Conservation (phyloP, 805 yeast genomes). For the Yamadazyma olivae region DNA sequence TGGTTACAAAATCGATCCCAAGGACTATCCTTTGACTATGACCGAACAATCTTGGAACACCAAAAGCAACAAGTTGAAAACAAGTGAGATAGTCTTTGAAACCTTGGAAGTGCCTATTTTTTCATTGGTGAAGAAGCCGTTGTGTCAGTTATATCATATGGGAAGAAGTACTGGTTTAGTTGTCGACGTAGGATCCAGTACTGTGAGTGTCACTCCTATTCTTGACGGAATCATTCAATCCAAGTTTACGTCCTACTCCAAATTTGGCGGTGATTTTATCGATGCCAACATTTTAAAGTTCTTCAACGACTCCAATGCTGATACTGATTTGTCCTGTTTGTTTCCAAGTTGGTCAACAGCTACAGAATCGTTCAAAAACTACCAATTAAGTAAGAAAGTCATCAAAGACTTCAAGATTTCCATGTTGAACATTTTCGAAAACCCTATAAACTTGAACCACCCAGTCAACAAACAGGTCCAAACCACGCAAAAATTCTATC, state of each 20-base stretch:
- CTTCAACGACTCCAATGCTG: slow-evolving; percentile 24
- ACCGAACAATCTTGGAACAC: slow-evolving; percentile 73
- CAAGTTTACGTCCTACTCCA: slow-evolving; percentile 63
- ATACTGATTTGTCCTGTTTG: background rate
- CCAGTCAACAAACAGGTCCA: slow-evolving; percentile 4
- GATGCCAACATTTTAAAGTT: slow-evolving; percentile 58
- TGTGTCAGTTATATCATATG: slow-evolving; percentile 73
- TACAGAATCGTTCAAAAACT: slow-evolving; percentile 32
- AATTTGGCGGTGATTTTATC: slow-evolving; percentile 82
- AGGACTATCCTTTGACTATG: slow-evolving; percentile 63
- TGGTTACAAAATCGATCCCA: slow-evolving; percentile 40
- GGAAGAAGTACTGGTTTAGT: slow-evolving; percentile 78
- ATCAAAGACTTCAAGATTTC: slow-evolving; percentile 36
- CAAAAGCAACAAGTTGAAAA: slow-evolving; percentile 49
- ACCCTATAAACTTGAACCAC: slow-evolving; percentile 12
- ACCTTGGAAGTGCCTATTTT: slow-evolving; percentile 72
- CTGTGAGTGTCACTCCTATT: slow-evolving; percentile 71
- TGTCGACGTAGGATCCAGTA: slow-evolving; percentile 73
- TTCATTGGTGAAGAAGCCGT: slow-evolving; percentile 70
- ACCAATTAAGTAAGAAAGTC: slow-evolving; percentile 31
- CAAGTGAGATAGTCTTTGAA: slow-evolving; percentile 74
- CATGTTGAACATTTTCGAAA: slow-evolving; percentile 24
- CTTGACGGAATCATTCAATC: slow-evolving; percentile 68
- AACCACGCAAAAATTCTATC: slow-evolving; percentile 14
- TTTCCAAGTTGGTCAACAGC: slow-evolving; percentile 7